A percentile compares a stretch with the other conserved stretches of the same genome.
These are phyloP conservation scores for Candolleomyces efflorescens DNA, from an alignment of 768 basidiomycete genomes.

Conservation along the genomic window DNA sequence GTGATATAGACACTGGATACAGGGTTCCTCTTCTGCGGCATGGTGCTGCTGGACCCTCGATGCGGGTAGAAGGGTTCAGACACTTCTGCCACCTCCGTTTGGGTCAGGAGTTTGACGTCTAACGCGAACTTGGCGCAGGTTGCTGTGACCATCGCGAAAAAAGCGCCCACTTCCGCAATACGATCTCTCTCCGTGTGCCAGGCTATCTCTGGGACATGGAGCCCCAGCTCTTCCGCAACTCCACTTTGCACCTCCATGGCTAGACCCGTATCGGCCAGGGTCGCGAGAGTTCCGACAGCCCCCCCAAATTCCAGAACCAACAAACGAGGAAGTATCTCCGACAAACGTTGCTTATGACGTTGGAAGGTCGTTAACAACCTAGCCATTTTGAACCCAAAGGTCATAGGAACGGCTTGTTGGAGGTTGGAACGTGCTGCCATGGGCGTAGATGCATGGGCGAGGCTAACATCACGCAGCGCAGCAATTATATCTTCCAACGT, in stretches of 20 bases:
- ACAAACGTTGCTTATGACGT: constrained; percentile 33
- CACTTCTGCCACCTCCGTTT: constrained; percentile 42
- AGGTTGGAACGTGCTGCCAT: constrained; percentile 46
- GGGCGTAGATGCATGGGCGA: constrained; percentile 30
- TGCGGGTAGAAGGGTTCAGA: constrained; percentile 40
- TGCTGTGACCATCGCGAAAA: constrained; percentile 39
- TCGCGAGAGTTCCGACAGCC: constrained; percentile 42
- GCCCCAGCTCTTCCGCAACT: constrained; percentile 23
- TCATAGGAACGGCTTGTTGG: constrained; percentile 45
- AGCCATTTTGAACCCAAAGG: constrained; percentile 44
- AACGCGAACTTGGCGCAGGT: constrained; percentile 43
- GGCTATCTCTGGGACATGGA: constrained; percentile 27
- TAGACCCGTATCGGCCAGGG: constrained; percentile 33
- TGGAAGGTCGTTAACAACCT: constrained; percentile 39
- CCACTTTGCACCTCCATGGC: constrained; percentile 29
- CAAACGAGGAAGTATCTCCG: constrained; percentile 31
- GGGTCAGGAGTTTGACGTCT: constrained; percentile 43
- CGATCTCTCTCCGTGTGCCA: constrained; percentile 43
- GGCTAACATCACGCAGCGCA: constrained; percentile 24
- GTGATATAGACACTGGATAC: constrained; percentile 42
- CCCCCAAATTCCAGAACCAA: constrained; percentile 42
- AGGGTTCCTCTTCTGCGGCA: constrained; percentile 49
- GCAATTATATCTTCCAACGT: constrained; percentile 25
- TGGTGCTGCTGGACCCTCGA: constrained; percentile 44
- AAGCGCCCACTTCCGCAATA: constrained; percentile 38